Evolutionary conservation across 169 alveolate species (phyloP), one percentile per base, ranked within the genome.

Genomic region (Eimeria nieschulzi): DNA sequence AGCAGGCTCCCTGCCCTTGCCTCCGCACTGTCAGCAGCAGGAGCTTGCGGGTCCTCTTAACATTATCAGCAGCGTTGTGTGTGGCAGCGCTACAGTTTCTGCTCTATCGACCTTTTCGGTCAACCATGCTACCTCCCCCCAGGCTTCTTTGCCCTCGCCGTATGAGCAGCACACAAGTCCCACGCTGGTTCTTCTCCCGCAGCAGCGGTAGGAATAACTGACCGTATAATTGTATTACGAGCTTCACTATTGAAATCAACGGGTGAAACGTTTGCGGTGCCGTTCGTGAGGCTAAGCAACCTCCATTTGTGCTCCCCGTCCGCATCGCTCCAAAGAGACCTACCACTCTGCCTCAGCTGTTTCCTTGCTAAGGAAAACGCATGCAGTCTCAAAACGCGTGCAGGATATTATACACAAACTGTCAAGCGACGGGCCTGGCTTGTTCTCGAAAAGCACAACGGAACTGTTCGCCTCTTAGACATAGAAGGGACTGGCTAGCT

Each of bases 1-100:
- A 10, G 63, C 59, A 33, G 84, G 66, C 84, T 75, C 66, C 84
- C 26, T 39, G 84, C 46, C 66, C 84, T 53, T 39, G 61, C 66
- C 84, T 59, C 70, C 46, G 86, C 53, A 59, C 86, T 78, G 86
- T 51, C 86, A 53, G 86, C 25, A 39, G 61, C 76, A 26, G 76
- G 46, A n/a, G 15, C 61, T 51, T 46, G 84, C 66, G 86, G 86
- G 61, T 54, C 64, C 70, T 78, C 51, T 78, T 54, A 8, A 75
- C 86, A 78, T n/a, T 23, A 78, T 25, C 71, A 21, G 51, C 70
- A 17, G 71, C 86, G 9, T n/a, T 55, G 86, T 78, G 70, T 54
- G 86, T 54, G 71, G 71, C 64, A 78, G 70, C n/a, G 70, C 71
- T 51, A 7, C 9, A 19, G 21, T 78, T 78, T 66, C 86, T n/a